Base-by-base conservation (phyloP, 164 flowering plant genomes). In the Chimonanthus praecox region DNA sequence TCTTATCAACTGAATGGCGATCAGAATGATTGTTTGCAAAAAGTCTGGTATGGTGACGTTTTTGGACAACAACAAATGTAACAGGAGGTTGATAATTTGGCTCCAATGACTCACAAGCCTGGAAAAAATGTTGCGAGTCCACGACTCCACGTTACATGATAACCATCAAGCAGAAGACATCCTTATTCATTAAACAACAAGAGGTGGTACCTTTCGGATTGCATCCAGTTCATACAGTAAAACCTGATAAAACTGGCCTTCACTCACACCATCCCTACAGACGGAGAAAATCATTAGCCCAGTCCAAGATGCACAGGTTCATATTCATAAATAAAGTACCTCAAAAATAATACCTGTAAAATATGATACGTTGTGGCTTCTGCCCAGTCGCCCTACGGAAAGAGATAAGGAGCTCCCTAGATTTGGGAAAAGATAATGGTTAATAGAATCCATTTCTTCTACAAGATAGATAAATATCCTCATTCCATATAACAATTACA, bases 211-310 rank as follows among this genome's bases (percentile, higher is more conserved):
- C 95, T 83, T 90, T 0, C 97, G 92, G 48, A 91, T 93, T 20
- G 98, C 98, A 83, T 91, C 94, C 49, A 93, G 85, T 60, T 93
- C 98, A 80, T 87, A 83, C 4, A 93, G 81, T 73, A 93, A 75
- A 10, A 93, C 98, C 81, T 93, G 97, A 80, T 91, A 91, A 71
- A 93, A 93, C 64, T 93, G 94, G 1, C 98, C 98, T 72, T 93
- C 97, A 72, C 94, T 89, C 0, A 93, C 97, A 48, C 98, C 97
- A 84, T 93, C 98, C 84, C 98, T 93, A 45, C 43, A 49, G 15
- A 10, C 15, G 13, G 47, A 46, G 21, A 68, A 16, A 13, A 47
- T 48, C 13, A 7, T 44, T 10, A 66, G 68, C 68, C 47, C 46
- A 45, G 47, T 66, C 48, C 44, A 66, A 66, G n/a, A 68, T 65